A percentile compares a stretch with the other conserved stretches of the same genome.
phyloP scores from a whole-genome alignment of 352 stramenopile species.

The Globisporangium iwayamae region DNA sequence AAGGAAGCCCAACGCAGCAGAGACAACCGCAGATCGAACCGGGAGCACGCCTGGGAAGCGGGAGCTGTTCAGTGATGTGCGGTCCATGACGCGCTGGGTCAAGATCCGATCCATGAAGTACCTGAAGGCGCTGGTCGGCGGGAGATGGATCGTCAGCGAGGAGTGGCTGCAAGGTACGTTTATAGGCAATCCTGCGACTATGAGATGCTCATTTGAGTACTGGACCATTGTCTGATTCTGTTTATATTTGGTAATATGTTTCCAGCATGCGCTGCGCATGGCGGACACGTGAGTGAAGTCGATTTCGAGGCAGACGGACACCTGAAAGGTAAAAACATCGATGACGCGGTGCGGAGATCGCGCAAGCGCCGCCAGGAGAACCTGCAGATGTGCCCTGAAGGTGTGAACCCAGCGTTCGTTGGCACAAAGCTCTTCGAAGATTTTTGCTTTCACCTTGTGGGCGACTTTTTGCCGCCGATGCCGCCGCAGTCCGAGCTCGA shows the following conservation, averaged over 20 bases:
- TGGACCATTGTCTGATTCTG: neutral
- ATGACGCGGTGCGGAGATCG: constrained; percentile 49
- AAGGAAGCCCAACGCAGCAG: neutral
- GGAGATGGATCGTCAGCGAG: constrained; percentile 83
- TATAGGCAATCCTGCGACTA: too few species aligned
- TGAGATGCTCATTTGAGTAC: too few species aligned
- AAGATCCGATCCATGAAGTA: constrained; percentile 87
- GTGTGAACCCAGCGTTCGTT: constrained; percentile 24
- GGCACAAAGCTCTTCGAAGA: constrained; percentile 70
- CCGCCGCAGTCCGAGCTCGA: constrained; percentile 63
- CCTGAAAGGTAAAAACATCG: constrained; percentile 47
- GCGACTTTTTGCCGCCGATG: constrained; percentile 78
- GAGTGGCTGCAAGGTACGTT: constrained; percentile 66
- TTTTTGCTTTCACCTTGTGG: constrained; percentile 69
- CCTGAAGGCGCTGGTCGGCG: constrained; percentile 71
- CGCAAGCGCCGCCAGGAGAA: constrained; percentile 38
- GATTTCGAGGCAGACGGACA: constrained; percentile 60
- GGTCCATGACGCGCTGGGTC: constrained; percentile 50
- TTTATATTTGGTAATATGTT: constrained; percentile 5
- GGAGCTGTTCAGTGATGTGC: constrained; percentile 37
- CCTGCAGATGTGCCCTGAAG: constrained; percentile 19
- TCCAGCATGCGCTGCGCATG: constrained; percentile 38
- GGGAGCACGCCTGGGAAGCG: constrained; percentile 29
- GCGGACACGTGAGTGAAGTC: constrained; percentile 38
- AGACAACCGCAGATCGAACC: neutral